These are phyloP conservation scores for Oidiodendron maius DNA, from an alignment of 495 filamentous ascomycete genomes.

Conservation along the genomic window DNA sequence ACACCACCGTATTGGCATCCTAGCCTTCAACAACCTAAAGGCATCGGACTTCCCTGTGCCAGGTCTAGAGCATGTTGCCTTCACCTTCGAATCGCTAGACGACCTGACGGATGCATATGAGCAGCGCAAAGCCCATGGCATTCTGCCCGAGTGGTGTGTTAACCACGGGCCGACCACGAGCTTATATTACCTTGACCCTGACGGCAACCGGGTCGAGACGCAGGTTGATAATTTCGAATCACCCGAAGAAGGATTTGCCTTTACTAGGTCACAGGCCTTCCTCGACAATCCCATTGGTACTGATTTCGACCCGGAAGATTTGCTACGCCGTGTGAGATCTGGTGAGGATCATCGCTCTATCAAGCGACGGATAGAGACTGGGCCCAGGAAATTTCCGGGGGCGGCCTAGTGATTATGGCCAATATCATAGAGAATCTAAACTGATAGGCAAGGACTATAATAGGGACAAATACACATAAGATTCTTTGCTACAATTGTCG, in stretches of 20 bases:
- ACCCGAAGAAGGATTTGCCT: slow-evolving; percentile 30
- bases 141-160: slow-evolving; percentile 34
- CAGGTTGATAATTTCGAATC: too few species aligned
- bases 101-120: slow-evolving; percentile 27
- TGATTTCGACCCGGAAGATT: slow-evolving; percentile 33
- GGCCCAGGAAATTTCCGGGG: too few species aligned
- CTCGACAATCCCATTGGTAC: slow-evolving; percentile 29
- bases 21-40: slow-evolving; percentile 15
- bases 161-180: slow-evolving; percentile 39
- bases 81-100: slow-evolving; percentile 26
- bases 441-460: too few species aligned
- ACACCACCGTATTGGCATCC: slow-evolving; percentile 40
- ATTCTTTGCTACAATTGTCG: too few species aligned
- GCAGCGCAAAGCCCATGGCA: slow-evolving; percentile 29
- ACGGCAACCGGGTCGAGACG: slow-evolving; percentile 41
- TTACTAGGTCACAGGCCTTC: slow-evolving; percentile 22
- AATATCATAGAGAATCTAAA: too few species aligned
- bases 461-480: too few species aligned
- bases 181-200: slow-evolving; percentile 42
- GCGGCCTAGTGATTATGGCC: too few species aligned
- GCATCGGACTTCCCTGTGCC: slow-evolving; percentile 17
- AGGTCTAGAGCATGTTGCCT: slow-evolving; percentile 36
- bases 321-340: slow-evolving; percentile 24
- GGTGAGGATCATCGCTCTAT: slow-evolving; percentile 27
- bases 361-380: slow-evolving; percentile 27